Evolutionary conservation across 148 eudicot species (phyloP), one percentile per base, ranked within the genome.

Genomic region (Persicaria tinctoria): DNA sequence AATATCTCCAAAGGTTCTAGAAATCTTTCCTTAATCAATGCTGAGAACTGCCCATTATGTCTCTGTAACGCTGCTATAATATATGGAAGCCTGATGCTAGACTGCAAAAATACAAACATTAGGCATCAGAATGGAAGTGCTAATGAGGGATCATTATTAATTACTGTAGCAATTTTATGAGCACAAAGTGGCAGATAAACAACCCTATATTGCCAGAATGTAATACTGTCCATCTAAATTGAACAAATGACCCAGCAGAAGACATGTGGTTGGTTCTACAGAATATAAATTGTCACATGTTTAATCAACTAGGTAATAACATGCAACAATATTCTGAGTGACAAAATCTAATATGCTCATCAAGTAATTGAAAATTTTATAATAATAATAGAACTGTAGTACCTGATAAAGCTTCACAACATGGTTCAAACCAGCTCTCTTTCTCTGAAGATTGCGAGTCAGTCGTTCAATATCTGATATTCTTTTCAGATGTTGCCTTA

Each of bases 361-460:
- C 46, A 66, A 66, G 48, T 66, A 11, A 66, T 23, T 20, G 11
- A 12, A 62, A 46, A 74, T 38, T 54, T 44, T 14, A 48, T 4
- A 57, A 45, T 13, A 69, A 38, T 8, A 48, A 23, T 75, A 38
- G 16, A 20, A 53, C 3, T 44, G 38, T 23, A 73, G 47, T 75
- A 95, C 99, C 99, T 95, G 99, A 79, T 95, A 95, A 80, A 95
- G 99, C 81, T 95, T 95, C 54, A 95, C 99, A 82, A 95, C 85
- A 81, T 89, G 97, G 73, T 85, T 84, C 69, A 95, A 85, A 73
- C 85, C 82, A 68, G 96, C 97, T 76, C 85, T 85, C 78, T 77
- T 84, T 85, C 80, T 89, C 82, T 87, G 89, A 84, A 95, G 88
- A 79, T 79, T 80, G 72, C 81, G 88, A 79, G 86, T 72, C 83